Evolutionary conservation across 768 basidiomycete genomes (phyloP).

Genomic region (Podaxis sp.): DNA sequence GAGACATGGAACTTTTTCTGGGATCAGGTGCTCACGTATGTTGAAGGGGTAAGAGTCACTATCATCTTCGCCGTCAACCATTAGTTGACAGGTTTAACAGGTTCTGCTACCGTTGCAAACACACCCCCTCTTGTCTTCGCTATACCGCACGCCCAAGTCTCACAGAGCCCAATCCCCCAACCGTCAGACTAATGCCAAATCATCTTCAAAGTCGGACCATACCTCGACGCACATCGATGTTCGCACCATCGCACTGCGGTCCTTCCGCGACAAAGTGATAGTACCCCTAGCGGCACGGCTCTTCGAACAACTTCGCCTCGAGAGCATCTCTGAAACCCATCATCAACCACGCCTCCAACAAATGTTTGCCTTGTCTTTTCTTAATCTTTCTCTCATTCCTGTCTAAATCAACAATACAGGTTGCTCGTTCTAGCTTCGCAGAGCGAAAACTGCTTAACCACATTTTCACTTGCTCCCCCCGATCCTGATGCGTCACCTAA

Average conservation of each 20-base stretch:
- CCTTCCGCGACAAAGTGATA: constrained; percentile 78
- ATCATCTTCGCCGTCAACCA: not conserved
- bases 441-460: constrained; percentile 50
- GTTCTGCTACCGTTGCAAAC: constrained; percentile 34
- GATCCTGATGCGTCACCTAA: constrained; percentile 53
- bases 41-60: constrained; percentile 67
- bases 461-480: constrained; percentile 57
- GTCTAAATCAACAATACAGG: constrained; percentile 32
- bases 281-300: constrained; percentile 58
- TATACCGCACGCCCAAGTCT: constrained; percentile 62
- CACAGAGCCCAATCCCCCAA: constrained; percentile 45
- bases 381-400: not conserved
- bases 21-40: constrained; percentile 81
- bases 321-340: constrained; percentile 51
- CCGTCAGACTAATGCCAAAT: constrained; percentile 42
- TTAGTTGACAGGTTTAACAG: constrained; percentile 15
- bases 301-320: constrained; percentile 48
- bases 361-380: constrained; percentile 46
- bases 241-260: constrained; percentile 70
- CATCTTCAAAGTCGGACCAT: constrained; percentile 31
- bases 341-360: constrained; percentile 74
- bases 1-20: constrained; percentile 95
- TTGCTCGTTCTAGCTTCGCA: constrained; percentile 73
- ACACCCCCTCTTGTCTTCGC: constrained; percentile 53
- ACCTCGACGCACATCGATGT: constrained; percentile 62